Evolutionary conservation across 768 basidiomycete genomes (phyloP).

Genomic region (Zangia roseola): DNA sequence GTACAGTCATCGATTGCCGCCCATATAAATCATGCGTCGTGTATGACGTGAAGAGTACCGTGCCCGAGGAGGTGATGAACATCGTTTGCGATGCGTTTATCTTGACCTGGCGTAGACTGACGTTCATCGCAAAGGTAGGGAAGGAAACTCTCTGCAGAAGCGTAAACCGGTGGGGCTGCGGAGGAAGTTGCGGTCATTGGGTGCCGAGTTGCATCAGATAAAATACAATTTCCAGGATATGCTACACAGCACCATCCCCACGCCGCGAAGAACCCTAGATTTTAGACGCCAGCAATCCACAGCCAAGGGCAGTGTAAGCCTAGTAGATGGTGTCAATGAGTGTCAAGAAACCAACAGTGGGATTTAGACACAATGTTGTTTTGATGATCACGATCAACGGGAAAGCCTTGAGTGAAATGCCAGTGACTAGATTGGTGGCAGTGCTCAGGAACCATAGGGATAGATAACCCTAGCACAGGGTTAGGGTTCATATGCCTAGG

Average conservation of each 20-base stretch:
- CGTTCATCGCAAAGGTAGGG: slow-evolving; percentile 10
- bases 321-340: too few species aligned
- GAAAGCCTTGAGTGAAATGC: too few species aligned
- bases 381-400: not conserved
- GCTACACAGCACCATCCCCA: not conserved
- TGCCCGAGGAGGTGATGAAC: slow-evolving; percentile 18
- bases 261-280: slow-evolving; percentile 1
- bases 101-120: slow-evolving; percentile 17
- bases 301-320: not conserved
- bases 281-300: not conserved
- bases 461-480: slow-evolving; percentile 23
- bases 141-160: not conserved
- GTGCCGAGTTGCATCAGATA: not conserved
- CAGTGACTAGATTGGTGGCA: too few species aligned
- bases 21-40: not conserved
- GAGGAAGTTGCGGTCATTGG: not conserved
- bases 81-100: slow-evolving; percentile 6
- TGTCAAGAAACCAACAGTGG: too few species aligned
- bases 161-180: too few species aligned
- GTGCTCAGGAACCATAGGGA: too few species aligned
- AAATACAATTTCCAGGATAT: not conserved
- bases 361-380: too few species aligned
- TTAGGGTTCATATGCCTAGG: slow-evolving; percentile 22
- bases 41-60: slow-evolving; percentile 13
- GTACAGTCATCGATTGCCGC: not conserved